Conservation (phyloP, 371 early-diverging fungal species). For the Rhizopus sp. region DNA sequence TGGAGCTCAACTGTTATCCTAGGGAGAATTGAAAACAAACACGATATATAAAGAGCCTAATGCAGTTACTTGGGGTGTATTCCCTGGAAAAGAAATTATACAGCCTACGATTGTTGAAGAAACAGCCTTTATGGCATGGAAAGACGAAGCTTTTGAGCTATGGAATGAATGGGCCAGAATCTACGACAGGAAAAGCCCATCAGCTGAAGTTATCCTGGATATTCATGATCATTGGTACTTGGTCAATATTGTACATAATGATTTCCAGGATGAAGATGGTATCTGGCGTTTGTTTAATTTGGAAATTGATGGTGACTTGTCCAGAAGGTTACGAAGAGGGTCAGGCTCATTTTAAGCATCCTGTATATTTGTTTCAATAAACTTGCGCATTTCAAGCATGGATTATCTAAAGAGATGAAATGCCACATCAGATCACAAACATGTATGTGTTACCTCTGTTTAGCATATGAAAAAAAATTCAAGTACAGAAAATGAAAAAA, state of each 20-base stretch:
- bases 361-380: background rate
- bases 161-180: constrained; percentile 91
- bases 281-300: constrained; percentile 75
- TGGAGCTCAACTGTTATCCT: background rate
- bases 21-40: constrained; percentile 88
- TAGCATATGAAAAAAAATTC: no score
- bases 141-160: constrained; percentile 95
- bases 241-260: constrained; percentile 95
- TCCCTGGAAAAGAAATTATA: constrained; percentile 96
- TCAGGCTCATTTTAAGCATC: constrained; percentile 21
- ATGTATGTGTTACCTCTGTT: no score
- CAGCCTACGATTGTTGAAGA: constrained; percentile 98
- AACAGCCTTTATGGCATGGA: constrained; percentile 94
- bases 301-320: constrained; percentile 45
- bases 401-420: no score
- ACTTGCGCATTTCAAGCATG: no score
- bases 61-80: constrained; percentile 99
- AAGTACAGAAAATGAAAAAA: no score
- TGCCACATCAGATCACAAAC: no score
- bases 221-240: constrained; percentile 87
- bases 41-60: constrained; percentile 84
- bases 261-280: constrained; percentile 76
- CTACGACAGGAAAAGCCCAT: constrained; percentile 64
- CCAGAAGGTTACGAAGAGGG: constrained; percentile 30
- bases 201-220: constrained; percentile 63